A percentile compares a stretch with the other conserved stretches of the same genome.
Evolutionary conservation across 805 yeast genomes (phyloP).

Genomic region (Wickerhamiella lipophila): DNA sequence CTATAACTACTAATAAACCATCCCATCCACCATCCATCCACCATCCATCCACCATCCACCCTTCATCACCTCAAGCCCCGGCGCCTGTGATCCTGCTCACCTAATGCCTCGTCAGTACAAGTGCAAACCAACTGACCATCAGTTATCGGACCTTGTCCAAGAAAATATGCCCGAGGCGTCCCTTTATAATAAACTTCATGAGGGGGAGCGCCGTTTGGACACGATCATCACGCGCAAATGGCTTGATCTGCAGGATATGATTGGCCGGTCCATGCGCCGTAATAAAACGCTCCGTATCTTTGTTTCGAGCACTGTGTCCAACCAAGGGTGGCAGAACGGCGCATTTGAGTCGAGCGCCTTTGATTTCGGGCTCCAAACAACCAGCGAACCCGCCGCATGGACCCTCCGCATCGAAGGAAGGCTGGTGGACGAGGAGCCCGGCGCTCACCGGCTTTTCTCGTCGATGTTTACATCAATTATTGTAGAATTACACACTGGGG

Average conservation of each 20-base stretch:
- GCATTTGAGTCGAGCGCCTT: conserved; percentile 11
- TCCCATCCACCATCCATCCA: neutral
- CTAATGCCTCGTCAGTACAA: conserved; percentile 20
- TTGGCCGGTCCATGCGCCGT: conserved; percentile 35
- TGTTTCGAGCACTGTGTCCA: conserved; percentile 66
- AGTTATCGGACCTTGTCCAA: conserved; percentile 37
- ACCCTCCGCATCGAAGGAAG: conserved; percentile 82
- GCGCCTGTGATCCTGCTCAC: neutral
- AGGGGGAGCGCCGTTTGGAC: conserved; percentile 75
- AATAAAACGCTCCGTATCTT: conserved; percentile 63
- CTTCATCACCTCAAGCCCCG: neutral
- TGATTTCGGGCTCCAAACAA: conserved; percentile 7
- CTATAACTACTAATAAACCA: no score
- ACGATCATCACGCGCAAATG: conserved; percentile 70
- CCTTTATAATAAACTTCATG: conserved; percentile 54
- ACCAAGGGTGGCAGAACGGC: conserved; percentile 74
- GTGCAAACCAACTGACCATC: conserved; percentile 40
- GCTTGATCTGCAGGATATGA: conserved; percentile 67
- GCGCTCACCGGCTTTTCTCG: conserved; percentile 50
- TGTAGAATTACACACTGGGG: conserved; percentile 50
- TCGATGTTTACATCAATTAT: conserved; percentile 73
- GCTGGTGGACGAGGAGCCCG: conserved; percentile 42
- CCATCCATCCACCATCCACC: neutral
- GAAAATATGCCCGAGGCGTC: conserved; percentile 54
- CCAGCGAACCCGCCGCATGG: conserved; percentile 37